These are phyloP conservation scores for Ricinus communis DNA, from an alignment of 345 rosid genomes.

Conservation along the genomic window DNA sequence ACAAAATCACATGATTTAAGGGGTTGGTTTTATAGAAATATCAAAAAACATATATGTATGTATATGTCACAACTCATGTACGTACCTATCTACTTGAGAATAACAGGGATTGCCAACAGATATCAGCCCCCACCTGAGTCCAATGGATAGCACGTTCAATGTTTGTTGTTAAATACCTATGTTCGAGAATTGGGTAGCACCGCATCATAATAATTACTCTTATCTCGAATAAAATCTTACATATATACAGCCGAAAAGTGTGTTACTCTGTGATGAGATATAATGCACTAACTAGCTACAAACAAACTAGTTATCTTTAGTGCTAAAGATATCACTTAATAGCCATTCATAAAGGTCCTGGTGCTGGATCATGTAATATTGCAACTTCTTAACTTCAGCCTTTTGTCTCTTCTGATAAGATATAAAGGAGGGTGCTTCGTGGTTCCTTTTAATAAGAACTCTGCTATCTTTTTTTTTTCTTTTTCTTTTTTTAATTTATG, in stretches of 20 bases:
- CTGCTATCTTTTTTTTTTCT: slow-evolving; percentile 21
- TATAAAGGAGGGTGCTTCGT: slow-evolving; percentile 6
- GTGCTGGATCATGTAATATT: slow-evolving; percentile 19
- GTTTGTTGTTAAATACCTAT: not conserved
- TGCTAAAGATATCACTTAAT: not conserved
- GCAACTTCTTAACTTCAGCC: slow-evolving; percentile 12
- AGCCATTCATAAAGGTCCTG: slow-evolving; percentile 22
- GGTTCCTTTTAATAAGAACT: slow-evolving; percentile 29
- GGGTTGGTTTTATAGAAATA: slow-evolving; percentile 14
- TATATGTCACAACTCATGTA: too few relatives aligned
- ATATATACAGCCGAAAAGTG: slow-evolving; percentile 23
- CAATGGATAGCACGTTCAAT: not conserved
- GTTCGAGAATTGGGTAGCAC: not conserved
- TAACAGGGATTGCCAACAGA: not conserved
- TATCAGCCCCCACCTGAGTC: not conserved
- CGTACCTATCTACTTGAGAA: not conserved
- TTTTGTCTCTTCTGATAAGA: slow-evolving; percentile 29
- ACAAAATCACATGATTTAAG: slow-evolving; percentile 28
- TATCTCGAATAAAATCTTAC: slow-evolving; percentile 15
- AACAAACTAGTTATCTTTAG: slow-evolving; percentile 18
- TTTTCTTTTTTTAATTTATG: too few relatives aligned
- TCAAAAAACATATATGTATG: too few relatives aligned
- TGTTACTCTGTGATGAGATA: not conserved
- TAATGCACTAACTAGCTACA: not conserved
- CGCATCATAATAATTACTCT: not conserved